A percentile compares a stretch with the other conserved stretches of the same genome.
Evolutionary conservation across 306 rosid genomes (phyloP).

Genomic region (cucumber (Cucumis sativus)): DNA sequence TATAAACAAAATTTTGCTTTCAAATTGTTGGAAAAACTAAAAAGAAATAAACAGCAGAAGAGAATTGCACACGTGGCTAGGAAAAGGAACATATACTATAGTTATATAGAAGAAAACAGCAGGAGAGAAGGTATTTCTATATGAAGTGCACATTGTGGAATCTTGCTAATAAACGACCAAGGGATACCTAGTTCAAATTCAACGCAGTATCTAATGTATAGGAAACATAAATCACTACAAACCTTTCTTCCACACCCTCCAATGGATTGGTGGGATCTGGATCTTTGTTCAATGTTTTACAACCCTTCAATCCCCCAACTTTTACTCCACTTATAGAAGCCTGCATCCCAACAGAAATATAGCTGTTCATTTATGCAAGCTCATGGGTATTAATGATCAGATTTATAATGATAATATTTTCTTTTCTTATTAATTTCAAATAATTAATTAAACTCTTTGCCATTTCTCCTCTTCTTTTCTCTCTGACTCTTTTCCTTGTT

Average conservation of each 20-base stretch:
- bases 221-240: background rate
- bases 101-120: too few species aligned
- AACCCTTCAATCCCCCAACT: slow-evolving; percentile 72
- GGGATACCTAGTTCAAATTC: background rate
- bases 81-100: too few species aligned
- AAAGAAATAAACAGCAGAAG: too few species aligned
- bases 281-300: slow-evolving; percentile 69
- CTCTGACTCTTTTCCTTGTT: background rate
- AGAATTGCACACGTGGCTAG: too few species aligned
- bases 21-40: too few species aligned
- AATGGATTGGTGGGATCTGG: slow-evolving; percentile 84
- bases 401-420: background rate
- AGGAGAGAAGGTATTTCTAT: too few species aligned
- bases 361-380: background rate
- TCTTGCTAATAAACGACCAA: background rate
- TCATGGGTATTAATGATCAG: background rate
- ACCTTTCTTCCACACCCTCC: slow-evolving; percentile 88
- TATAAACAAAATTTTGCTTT: too few species aligned
- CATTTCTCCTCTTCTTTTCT: background rate
- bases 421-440: background rate
- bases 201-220: background rate
- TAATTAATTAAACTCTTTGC: background rate
- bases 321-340: slow-evolving; percentile 69
- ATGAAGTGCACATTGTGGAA: too few species aligned
- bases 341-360: slow-evolving; percentile 26